phyloP scores from a whole-genome alignment of 345 rosid species.

The Cardamine occulta region DNA sequence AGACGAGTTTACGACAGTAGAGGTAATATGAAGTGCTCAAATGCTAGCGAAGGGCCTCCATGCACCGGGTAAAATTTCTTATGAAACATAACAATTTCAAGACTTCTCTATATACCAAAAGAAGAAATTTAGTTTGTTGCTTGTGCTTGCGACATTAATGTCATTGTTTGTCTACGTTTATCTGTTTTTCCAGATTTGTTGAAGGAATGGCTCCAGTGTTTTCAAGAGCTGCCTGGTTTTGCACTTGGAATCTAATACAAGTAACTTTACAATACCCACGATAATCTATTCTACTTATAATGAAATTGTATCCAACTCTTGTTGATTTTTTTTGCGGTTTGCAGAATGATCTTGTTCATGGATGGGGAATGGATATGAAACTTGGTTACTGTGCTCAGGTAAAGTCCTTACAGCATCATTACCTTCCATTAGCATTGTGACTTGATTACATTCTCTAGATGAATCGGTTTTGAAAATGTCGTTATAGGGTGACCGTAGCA shows the following conservation, averaged over 20 bases:
- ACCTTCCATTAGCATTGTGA: not conserved
- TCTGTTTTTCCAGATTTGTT: conserved; percentile 64
- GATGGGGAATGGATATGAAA: conserved; percentile 99
- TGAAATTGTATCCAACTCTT: not conserved
- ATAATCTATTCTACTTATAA: not conserved
- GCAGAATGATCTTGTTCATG: conserved; percentile 96
- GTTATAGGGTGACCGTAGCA: conserved; percentile 85
- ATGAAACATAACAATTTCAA: not conserved
- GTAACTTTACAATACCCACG: conserved; percentile 41
- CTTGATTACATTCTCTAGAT: not conserved
- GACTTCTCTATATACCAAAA: conserved; percentile 1
- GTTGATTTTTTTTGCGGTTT: conserved; percentile 17
- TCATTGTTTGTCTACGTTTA: not conserved
- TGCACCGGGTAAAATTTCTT: conserved; percentile 80
- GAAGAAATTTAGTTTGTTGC: too few relatives aligned
- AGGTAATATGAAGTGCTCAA: conserved; percentile 87
- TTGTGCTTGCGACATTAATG: not conserved
- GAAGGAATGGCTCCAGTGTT: conserved; percentile 99
- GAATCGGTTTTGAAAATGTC: not conserved
- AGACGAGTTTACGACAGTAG: conserved; percentile 85
- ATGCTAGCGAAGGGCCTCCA: conserved; percentile 91
- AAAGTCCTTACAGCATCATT: conserved; percentile 12
- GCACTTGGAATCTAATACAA: conserved; percentile 99
- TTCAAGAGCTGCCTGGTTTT: conserved; percentile 97
- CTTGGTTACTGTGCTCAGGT: conserved; percentile 99